A percentile compares a stretch with the other conserved stretches of the same genome.
Evolutionary conservation across 1,139 yeast genomes (phyloP).

Genomic region (Martiniozyma asiatica): DNA sequence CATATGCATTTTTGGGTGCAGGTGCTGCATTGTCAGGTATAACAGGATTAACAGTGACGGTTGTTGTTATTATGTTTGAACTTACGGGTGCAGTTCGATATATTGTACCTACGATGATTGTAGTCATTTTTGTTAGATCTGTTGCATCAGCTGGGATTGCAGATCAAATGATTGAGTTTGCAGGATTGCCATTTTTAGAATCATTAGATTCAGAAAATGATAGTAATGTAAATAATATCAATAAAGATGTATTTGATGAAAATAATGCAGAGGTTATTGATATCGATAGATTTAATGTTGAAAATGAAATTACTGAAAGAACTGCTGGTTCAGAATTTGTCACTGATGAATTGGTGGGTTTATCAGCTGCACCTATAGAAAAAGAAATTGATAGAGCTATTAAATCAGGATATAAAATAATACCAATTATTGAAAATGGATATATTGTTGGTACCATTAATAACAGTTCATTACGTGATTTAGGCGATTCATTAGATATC

Average conservation of each 20-base stretch:
- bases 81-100: conserved; percentile 86
- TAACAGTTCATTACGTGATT: conserved; percentile 8
- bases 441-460: conserved; percentile 3
- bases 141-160: conserved; percentile 86
- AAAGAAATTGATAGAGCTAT: neutral
- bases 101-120: conserved; percentile 91
- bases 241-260: conserved; percentile 4
- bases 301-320: conserved; percentile 6
- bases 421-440: conserved; percentile 1
- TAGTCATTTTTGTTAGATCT: conserved; percentile 78
- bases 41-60: conserved; percentile 83
- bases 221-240: no score
- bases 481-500: conserved; percentile 14
- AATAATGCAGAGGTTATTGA: conserved; percentile 7
- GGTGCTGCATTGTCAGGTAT: conserved; percentile 93
- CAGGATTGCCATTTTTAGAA: conserved; percentile 81
- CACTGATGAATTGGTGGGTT: conserved; percentile 8
- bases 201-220: conserved; percentile 44
- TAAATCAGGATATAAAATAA: neutral
- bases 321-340: conserved; percentile 12
- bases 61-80: conserved; percentile 92
- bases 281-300: no score
- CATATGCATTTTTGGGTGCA: conserved; percentile 94
- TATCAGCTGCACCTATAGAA: no score
- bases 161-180: conserved; percentile 83